phyloP scores from a whole-genome alignment of 306 rosid genomes.

The Hippophae gyantsensis region DNA sequence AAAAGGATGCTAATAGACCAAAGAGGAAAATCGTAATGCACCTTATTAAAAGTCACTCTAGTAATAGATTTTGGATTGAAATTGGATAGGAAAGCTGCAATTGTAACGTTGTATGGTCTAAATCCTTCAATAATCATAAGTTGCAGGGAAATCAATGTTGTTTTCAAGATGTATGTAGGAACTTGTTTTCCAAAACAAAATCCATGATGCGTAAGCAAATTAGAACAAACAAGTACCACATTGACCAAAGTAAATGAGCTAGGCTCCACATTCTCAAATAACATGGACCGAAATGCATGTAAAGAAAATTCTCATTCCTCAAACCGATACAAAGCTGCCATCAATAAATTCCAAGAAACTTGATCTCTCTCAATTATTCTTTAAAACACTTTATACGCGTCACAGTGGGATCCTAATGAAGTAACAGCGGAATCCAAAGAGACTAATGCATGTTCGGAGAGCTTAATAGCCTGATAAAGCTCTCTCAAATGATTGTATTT shows the following conservation, averaged over 20 bases:
- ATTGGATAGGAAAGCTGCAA: too few relatives aligned
- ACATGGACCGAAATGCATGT: too few relatives aligned
- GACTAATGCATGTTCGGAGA: conserved; percentile 72
- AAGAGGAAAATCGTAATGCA: conserved; percentile 69
- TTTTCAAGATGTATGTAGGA: conserved; percentile 51
- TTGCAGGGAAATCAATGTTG: conserved; percentile 74
- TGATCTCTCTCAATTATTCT: too few relatives aligned
- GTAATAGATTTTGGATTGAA: conserved; percentile 40
- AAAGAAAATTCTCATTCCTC: background rate
- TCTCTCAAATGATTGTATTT: conserved; percentile 77
- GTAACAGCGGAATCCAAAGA: conserved; percentile 65
- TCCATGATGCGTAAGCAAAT: background rate
- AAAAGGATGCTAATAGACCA: conserved; percentile 98
- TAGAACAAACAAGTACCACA: too few relatives aligned
- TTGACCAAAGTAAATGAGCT: too few relatives aligned
- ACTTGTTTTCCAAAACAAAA: conserved; percentile 13
- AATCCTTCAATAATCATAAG: conserved; percentile 1
- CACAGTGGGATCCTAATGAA: conserved; percentile 66
- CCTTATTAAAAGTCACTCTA: conserved; percentile 56
- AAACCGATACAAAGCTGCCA: conserved; percentile 15
- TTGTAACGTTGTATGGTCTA: too few relatives aligned
- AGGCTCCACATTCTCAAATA: too few relatives aligned
- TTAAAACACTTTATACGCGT: conserved; percentile 16
- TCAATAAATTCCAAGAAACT: too few relatives aligned
- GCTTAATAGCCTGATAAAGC: conserved; percentile 78